A percentile compares a stretch with the other conserved stretches of the same genome.
Conservation (phyloP, 2,329 filamentous ascomycete genomes). For the Neofusicoccum ribis region DNA sequence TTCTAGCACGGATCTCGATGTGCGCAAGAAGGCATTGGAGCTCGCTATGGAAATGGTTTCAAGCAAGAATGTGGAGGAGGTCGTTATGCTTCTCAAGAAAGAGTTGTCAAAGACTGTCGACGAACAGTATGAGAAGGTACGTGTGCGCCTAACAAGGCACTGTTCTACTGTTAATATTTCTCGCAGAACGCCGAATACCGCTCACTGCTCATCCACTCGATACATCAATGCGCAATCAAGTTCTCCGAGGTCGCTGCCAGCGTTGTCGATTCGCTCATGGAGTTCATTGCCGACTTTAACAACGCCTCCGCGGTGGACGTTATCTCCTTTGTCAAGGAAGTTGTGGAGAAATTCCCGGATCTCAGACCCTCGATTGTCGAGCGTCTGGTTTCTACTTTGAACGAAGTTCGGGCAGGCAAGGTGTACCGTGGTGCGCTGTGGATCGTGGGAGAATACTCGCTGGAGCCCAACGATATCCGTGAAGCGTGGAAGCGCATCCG, state of each 20-base stretch:
- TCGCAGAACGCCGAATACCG: constrained; percentile 81
- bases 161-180: background rate
- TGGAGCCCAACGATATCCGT: constrained; percentile 89
- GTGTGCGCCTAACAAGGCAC: background rate
- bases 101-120: constrained; percentile 97
- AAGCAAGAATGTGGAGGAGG: constrained; percentile 98
- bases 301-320: constrained; percentile 96
- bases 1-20: constrained; percentile 93
- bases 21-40: constrained; percentile 84
- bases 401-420: constrained; percentile 93
- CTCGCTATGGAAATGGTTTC: constrained; percentile 97
- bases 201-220: constrained; percentile 91
- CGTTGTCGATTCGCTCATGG: constrained; percentile 96
- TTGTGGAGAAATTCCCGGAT: constrained; percentile 95
- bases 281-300: constrained; percentile 98
- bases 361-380: constrained; percentile 84
- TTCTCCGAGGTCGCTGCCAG: constrained; percentile 97
- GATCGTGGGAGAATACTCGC: constrained; percentile 96
- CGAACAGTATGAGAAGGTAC: constrained; percentile 88
- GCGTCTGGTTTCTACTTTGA: constrained; percentile 83
- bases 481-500: constrained; percentile 97
- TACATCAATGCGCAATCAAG: constrained; percentile 98
- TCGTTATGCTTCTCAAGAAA: constrained; percentile 94
- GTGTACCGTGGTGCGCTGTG: constrained; percentile 95
- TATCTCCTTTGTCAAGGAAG: constrained; percentile 98